Base-by-base conservation (phyloP, 257 asterid species). In the Gynochthodes officinalis region DNA sequence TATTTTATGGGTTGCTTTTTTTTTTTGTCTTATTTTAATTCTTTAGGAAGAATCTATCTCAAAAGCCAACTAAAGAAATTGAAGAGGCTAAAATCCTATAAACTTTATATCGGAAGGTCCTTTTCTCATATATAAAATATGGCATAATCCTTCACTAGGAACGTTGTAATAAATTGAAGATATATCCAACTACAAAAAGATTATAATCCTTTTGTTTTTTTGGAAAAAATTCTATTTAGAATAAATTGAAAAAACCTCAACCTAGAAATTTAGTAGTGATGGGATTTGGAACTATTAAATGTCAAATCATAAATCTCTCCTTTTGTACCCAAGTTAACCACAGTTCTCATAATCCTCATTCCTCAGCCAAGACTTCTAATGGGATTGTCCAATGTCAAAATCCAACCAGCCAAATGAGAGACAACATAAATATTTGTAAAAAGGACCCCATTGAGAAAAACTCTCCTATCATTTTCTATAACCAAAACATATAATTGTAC, bases 361-460 rank as follows among this genome's bases (percentile, higher is more conserved):
- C 69, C 68, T 54, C 23, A 40, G 66, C 49, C 58, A 58, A 54
- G 28, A 40, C 8, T 61, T 46, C 0, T 10, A 30, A 44, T 21
- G 43, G 43, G 70, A 72, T 35, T 72, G 43, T 68, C 55, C 53
- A 70, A 32, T 52, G 78, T 76, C 54, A 66, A 76, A 68, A 66
- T 61, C 57, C n/a, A 64, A 55, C 43, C 49, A 76, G 40, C 72
- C 76, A 73, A 76, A 54, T 63, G 40, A 67, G 53, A 77, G 76
- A 46, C 77, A 61, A 65, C 35, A 48, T 8, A 70, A 64, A 53
- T 55, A 46, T 58, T 23, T 18, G 69, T 37, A 37, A 33, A 61
- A 68, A 59, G 78, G 80, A 75, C 48, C 67, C 78, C 54, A 40
- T 67, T 76, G 59, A 58, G 27, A 77, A 57, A 60, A 37, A 33